A percentile compares a stretch with the other conserved stretches of the same genome.
Conservation (phyloP, 2,329 filamentous ascomycete genomes). For the Triangularia setosa region DNA sequence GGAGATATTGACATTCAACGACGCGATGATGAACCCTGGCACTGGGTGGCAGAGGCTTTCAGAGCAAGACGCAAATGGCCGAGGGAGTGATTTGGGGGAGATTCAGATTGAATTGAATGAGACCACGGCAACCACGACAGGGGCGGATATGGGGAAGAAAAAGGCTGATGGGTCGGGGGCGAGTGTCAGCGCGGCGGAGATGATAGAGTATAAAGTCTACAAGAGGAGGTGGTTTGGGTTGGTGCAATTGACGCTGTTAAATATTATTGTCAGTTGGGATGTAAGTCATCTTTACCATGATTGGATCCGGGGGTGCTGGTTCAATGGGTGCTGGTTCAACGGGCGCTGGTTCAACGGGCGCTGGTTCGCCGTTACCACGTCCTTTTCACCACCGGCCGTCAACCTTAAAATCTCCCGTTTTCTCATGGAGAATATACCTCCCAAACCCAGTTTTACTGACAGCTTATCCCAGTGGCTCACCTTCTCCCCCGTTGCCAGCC, state of each 20-base stretch:
- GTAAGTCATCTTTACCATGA: conserved; percentile 48
- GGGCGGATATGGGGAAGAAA: not conserved
- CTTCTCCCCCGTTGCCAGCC: conserved; percentile 76
- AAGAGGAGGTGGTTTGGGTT: conserved; percentile 88
- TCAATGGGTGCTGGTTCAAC: not conserved
- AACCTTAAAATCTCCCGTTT: too few relatives aligned
- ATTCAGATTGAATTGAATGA: conserved; percentile 13
- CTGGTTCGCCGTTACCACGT: too few relatives aligned
- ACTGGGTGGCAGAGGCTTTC: not conserved
- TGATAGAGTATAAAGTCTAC: conserved; percentile 48
- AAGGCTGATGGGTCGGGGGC: not conserved
- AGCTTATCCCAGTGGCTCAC: conserved; percentile 97
- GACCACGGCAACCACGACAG: not conserved
- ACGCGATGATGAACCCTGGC: not conserved
- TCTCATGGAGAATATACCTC: too few relatives aligned
- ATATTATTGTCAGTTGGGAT: conserved; percentile 93
- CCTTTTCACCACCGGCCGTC: too few relatives aligned
- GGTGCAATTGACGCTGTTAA: conserved; percentile 76
- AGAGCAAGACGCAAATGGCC: not conserved
- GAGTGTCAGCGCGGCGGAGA: conserved; percentile 9
- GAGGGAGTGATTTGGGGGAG: not conserved
- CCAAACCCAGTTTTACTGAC: too few relatives aligned
- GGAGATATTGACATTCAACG: not conserved
- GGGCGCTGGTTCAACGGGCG: too few relatives aligned
- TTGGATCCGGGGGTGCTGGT: not conserved